Evolutionary conservation across 2,329 filamentous ascomycete genomes (phyloP).

Genomic region (Zelopaecilomyces penicillatus): DNA sequence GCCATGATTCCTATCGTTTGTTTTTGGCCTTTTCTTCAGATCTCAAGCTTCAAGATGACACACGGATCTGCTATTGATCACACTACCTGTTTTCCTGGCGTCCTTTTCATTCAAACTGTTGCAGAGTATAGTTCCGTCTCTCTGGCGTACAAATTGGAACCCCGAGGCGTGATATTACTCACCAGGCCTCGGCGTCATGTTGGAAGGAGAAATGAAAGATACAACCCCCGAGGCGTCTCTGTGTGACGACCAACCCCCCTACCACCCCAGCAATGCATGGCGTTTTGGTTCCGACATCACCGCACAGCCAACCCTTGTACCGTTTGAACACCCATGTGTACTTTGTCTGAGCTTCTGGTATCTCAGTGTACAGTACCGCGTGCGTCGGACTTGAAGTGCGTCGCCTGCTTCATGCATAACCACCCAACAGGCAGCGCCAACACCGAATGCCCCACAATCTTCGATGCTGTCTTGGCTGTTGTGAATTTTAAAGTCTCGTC

Average conservation of each 20-base stretch:
- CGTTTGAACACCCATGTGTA: constrained; percentile 5
- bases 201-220: constrained; percentile 8
- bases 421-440: constrained; percentile 12
- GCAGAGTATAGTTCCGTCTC: too few relatives aligned
- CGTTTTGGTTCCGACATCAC: constrained; percentile 17
- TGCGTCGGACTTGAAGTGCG: constrained; percentile 10
- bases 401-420: constrained; percentile 11
- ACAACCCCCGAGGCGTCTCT: constrained; percentile 8
- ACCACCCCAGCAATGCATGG: constrained; percentile 13
- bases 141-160: too few relatives aligned
- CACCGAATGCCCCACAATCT: background rate
- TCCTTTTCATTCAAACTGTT: too few relatives aligned
- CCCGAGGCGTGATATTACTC: too few relatives aligned
- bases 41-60: too few relatives aligned
- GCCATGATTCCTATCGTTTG: too few relatives aligned
- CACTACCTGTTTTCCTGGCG: too few relatives aligned
- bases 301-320: constrained; percentile 12
- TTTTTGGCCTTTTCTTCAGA: too few relatives aligned
- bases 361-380: constrained; percentile 15
- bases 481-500: background rate
- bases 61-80: too few relatives aligned
- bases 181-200: constrained; percentile 3
- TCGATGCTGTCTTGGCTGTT: constrained; percentile 5
- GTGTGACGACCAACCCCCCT: constrained; percentile 14
- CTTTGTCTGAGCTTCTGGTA: constrained; percentile 14